These are phyloP conservation scores for Nannizzia gypsea DNA, from an alignment of 2,329 filamentous ascomycete species.

Conservation along the genomic window DNA sequence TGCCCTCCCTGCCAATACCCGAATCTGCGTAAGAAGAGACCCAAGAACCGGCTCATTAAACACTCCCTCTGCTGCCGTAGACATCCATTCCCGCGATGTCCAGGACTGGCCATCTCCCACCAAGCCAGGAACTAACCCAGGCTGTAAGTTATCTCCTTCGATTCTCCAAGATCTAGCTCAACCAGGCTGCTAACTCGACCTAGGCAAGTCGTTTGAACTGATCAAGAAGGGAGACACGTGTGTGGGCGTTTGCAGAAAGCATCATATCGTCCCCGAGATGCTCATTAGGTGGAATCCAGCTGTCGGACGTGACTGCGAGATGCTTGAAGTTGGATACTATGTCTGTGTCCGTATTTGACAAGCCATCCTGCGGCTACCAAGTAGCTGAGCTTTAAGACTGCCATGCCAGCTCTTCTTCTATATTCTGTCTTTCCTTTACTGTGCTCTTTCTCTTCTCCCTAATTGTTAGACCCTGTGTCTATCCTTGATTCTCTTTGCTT, in stretches of 20 bases:
- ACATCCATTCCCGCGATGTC: not conserved
- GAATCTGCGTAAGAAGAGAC: not conserved
- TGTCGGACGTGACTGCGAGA: not conserved
- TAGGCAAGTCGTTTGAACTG: not conserved
- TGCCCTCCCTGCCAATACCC: not conserved
- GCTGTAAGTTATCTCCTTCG: not conserved
- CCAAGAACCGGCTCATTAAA: not conserved
- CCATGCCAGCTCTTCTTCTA: not conserved
- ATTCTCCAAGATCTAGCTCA: not conserved
- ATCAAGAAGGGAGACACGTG: constrained; percentile 2
- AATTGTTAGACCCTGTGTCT: too few species aligned
- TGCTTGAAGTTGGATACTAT: not conserved
- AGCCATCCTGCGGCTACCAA: too few species aligned
- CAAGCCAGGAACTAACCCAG: not conserved
- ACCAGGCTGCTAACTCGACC: not conserved
- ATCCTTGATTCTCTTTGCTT: too few species aligned
- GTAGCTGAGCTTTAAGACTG: not conserved
- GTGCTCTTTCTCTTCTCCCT: not conserved
- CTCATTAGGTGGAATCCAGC: not conserved
- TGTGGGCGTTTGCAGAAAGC: not conserved
- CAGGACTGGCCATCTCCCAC: not conserved
- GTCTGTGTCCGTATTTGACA: not conserved
- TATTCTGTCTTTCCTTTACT: not conserved
- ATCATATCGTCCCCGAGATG: not conserved
- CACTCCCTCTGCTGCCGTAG: not conserved